Base-by-base conservation (phyloP, 2,329 filamentous ascomycete genomes). In the Ceratocystis cacaofunesta region DNA sequence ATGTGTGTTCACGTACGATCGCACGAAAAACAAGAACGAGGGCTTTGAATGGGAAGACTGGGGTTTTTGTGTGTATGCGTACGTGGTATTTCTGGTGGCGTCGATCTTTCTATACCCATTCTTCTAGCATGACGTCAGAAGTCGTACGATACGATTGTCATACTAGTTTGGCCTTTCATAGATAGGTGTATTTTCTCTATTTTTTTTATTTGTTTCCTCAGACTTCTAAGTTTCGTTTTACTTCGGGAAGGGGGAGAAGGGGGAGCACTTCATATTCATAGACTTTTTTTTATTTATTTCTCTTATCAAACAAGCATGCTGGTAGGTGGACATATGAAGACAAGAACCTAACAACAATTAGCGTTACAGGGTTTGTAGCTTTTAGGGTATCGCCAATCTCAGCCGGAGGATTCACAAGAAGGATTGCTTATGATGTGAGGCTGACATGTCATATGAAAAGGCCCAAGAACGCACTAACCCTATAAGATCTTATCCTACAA, bases 101-200 rank as follows among this genome's bases (percentile, higher is more conserved):
- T 15, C 36, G 8, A 43, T 62, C 60, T 46, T 62, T 46, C 60
- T 62, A 44, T 46, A 46, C 36, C 60, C 60, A 22, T 19, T 46
- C 36, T 62, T 62, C 28, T 62, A 22, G n/a, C 55, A 32, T 58
- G 55, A 58, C 28, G 55, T 58, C 30, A n/a, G 55, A 36, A 58
- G 55, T 58, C 28, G 30, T 58, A 58, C 30, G 25, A 58, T 58
- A 15, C 28, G 28, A 30, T 58, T 30, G 36, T 36, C 30, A 30
- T n/a, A 25, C 30, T 32, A 30, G 19, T 36, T 4, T 52, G 6
- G 7, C 28, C 32, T 58, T 22, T 58, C 30, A n/a, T 7, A 30
- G 8, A 2, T 58, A 3, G 55, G 25, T 5, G 30, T 36, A 12
- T 15, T 57, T 30, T 28, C 5, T 30, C 5, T 8, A 1, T n/a